A percentile compares a stretch with the other conserved stretches of the same genome.
Conservation (phyloP, 179 eudicot species). For the Vitellaria paradoxa region DNA sequence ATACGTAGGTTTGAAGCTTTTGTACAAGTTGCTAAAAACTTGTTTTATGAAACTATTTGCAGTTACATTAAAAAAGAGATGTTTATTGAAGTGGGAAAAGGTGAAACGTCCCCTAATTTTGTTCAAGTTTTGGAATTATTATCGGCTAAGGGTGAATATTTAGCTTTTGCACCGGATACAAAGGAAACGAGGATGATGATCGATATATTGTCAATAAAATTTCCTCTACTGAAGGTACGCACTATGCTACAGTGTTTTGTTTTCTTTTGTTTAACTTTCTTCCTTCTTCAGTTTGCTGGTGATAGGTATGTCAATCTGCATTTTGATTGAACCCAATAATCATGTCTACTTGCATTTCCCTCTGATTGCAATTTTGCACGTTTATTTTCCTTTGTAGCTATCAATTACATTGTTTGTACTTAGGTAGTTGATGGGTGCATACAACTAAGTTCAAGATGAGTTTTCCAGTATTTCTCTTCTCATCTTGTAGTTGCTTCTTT, state of each 20-base stretch:
- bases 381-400: too few relatives aligned
- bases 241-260: background rate
- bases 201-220: conserved; percentile 59
- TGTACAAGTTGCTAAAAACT: background rate
- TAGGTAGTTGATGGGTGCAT: background rate
- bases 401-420: conserved; percentile 8
- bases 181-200: conserved; percentile 73
- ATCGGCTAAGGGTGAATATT: conserved; percentile 49
- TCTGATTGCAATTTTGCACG: background rate
- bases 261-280: background rate
- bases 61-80: conserved; percentile 76
- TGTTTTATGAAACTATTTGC: conserved; percentile 16
- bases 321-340: background rate
- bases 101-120: conserved; percentile 63
- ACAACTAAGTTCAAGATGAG: background rate
- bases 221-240: conserved; percentile 76
- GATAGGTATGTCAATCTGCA: background rate
- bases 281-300: background rate
- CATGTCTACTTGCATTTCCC: background rate
- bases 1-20: background rate
- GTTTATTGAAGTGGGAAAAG: conserved; percentile 91
- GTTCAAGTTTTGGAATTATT: conserved; percentile 58
- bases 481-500: conserved; percentile 1
- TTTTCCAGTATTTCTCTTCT: background rate
- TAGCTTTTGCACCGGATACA: conserved; percentile 93